Percentiles rank a stretch among this genome's conserved stretches.
Conservation (phyloP, 1,284 basidiomycete genomes). For the Rhodotorula sp. region DNA sequence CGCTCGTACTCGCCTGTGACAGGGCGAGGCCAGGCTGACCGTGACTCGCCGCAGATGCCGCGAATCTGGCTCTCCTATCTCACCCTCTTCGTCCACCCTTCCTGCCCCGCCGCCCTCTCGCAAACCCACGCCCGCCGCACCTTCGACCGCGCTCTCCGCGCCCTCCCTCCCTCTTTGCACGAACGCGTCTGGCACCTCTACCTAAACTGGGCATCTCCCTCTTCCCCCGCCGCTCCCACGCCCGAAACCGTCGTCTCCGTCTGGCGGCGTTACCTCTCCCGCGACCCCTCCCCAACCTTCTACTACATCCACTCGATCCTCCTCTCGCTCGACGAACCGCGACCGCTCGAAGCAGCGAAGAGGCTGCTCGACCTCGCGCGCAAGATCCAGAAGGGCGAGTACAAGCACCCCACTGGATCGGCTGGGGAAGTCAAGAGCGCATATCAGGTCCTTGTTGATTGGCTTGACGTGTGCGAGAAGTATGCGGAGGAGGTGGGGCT, state of each 20-base stretch:
- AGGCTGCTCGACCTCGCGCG: slow-evolving; percentile 78
- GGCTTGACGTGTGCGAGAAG: slow-evolving; percentile 86
- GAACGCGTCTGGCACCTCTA: slow-evolving; percentile 90
- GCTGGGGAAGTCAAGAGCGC: slow-evolving; percentile 93
- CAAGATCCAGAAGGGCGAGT: slow-evolving; percentile 16
- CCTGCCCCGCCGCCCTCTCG: slow-evolving; percentile 78
- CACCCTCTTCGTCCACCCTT: slow-evolving; percentile 83
- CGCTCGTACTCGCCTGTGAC: slow-evolving; percentile 45
- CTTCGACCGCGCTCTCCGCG: slow-evolving; percentile 90
- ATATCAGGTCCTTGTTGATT: slow-evolving; percentile 89
- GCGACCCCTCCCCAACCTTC: slow-evolving; percentile 78
- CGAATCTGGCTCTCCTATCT: slow-evolving; percentile 92
- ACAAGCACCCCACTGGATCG: slow-evolving; percentile 61
- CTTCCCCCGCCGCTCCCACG: slow-evolving; percentile 52
- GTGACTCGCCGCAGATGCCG: slow-evolving; percentile 64
- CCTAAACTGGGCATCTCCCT: slow-evolving; percentile 72
- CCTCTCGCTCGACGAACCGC: slow-evolving; percentile 59
- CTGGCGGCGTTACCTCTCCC: slow-evolving; percentile 80
- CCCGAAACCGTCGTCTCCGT: slow-evolving; percentile 77
- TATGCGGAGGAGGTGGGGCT: slow-evolving; percentile 90
- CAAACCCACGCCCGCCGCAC: slow-evolving; percentile 88
- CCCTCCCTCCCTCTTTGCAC: slow-evolving; percentile 91
- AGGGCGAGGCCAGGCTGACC: not conserved
- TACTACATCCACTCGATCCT: slow-evolving; percentile 76
- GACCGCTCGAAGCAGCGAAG: slow-evolving; percentile 91